phyloP scores from a whole-genome alignment of 148 eudicot genomes.

The Euryodendron excelsum region DNA sequence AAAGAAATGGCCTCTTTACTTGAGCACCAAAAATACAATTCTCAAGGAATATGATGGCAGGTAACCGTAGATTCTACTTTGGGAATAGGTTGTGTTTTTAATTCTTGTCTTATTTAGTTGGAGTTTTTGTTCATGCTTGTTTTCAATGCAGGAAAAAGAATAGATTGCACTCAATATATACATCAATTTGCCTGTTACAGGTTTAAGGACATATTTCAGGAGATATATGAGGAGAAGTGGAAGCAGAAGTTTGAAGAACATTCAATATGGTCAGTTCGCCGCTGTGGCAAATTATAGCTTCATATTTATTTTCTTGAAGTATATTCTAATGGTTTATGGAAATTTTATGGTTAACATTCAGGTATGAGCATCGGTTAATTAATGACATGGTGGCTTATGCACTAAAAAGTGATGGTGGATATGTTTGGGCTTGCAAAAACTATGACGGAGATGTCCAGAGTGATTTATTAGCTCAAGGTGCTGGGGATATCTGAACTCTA shows the following conservation, averaged over 20 bases:
- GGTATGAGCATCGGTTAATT: conserved; percentile 81
- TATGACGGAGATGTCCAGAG: conserved; percentile 82
- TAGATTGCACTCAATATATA: background rate
- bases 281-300: background rate
- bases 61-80: conserved; percentile 18
- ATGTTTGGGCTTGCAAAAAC: conserved; percentile 87
- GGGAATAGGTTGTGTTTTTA: background rate
- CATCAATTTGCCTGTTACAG: conserved; percentile 25
- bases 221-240: conserved; percentile 74
- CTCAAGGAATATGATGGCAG: conserved; percentile 86
- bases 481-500: conserved; percentile 10
- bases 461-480: conserved; percentile 85
- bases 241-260: conserved; percentile 64
- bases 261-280: conserved; percentile 57
- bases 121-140: background rate
- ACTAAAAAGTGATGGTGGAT: conserved; percentile 69
- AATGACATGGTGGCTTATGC: conserved; percentile 89
- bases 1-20: conserved; percentile 73
- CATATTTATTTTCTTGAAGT: conserved; percentile 5
- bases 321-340: conserved; percentile 10
- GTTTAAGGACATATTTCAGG: conserved; percentile 78
- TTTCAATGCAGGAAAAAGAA: conserved; percentile 3
- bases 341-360: conserved; percentile 20
- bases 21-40: conserved; percentile 74
- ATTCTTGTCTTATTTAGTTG: too few species aligned